Evolutionary conservation across 2,329 filamentous ascomycete species (phyloP), one percentile per base, ranked within the genome.

Genomic region (Alternaria tenuissima): DNA sequence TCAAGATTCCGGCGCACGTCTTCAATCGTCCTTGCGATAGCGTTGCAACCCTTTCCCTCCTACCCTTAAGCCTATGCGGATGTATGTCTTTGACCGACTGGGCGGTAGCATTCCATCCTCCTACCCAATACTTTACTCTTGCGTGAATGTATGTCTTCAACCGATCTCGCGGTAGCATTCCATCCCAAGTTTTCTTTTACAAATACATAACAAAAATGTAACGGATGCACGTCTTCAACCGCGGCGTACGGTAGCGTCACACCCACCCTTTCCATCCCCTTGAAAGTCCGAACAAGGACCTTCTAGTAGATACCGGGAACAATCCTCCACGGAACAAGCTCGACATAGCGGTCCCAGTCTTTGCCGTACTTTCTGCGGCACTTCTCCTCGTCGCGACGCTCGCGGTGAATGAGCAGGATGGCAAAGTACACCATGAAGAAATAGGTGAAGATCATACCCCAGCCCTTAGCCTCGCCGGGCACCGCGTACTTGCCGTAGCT

Each of bases 351-450:
- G 64, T 93, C 88, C 94, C 94, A 98, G 75, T 97, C 93, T 68
- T 89, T 89, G 26, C 94, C 94, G 74, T 98, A 98, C 84, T 98
- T 98, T 75, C 87, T 87, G 64, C 86, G 84, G 79, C 94, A 98
- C 84, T 97, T 97, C 77, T 92, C 91, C 69, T 97, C 94, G 69
- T 98, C 94, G 54, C 94, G 86, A 59, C 88, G 83, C 76, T 96
- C 93, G 20, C 94, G 90, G 77, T 97, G 94, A 55, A 97, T 83
- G 11, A 98, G 84, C 63, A 98, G 81, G 12, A 96, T 81, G 4
- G 89, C 93, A 81, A 98, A 97, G 82, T 97, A 98, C 7, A 96
- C 72, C 69, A 97, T 85, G 81, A 96, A 98, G 77, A 97, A 97
- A 82, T 97, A 98, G 0, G 94, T 97, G 67, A 97, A 87, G 46